These are phyloP conservation scores for Mortierella sp. DNA, from an alignment of 371 early-diverging fungal species.

Conservation along the genomic window DNA sequence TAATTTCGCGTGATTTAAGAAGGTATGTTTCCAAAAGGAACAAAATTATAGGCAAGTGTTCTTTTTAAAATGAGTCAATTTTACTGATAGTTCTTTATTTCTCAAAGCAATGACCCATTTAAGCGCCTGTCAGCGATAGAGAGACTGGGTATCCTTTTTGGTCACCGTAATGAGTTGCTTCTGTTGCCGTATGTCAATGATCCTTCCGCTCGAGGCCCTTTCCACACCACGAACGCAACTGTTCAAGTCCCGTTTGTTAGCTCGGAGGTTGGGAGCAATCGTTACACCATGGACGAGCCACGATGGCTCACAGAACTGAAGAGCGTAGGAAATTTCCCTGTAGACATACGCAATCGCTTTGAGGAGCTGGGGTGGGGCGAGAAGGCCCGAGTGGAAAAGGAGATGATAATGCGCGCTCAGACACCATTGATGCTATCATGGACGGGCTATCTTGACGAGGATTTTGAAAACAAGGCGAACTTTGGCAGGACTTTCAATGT, in stretches of 20 bases:
- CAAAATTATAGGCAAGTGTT: neutral
- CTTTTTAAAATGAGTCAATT: no score
- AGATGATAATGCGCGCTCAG: slow-evolving; percentile 65
- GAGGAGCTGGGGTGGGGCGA: slow-evolving; percentile 75
- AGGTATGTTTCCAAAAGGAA: slow-evolving; percentile 11
- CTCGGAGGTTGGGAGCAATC: slow-evolving; percentile 71
- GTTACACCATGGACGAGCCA: slow-evolving; percentile 71
- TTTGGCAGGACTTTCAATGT: slow-evolving; percentile 38
- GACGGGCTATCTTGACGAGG: slow-evolving; percentile 68
- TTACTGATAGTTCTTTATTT: neutral
- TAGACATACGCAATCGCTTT: slow-evolving; percentile 71
- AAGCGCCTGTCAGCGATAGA: slow-evolving; percentile 61
- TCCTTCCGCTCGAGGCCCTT: slow-evolving; percentile 64
- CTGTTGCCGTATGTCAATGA: slow-evolving; percentile 67
- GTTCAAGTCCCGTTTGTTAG: slow-evolving; percentile 71
- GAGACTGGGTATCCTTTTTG: slow-evolving; percentile 62
- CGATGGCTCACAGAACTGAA: slow-evolving; percentile 71
- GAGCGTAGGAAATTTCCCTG: slow-evolving; percentile 66
- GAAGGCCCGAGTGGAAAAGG: slow-evolving; percentile 68
- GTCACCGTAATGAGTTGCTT: slow-evolving; percentile 67
- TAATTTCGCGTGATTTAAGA: slow-evolving; percentile 34
- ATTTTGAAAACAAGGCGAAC: slow-evolving; percentile 57
- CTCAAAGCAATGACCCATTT: slow-evolving; percentile 62
- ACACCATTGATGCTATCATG: slow-evolving; percentile 67
- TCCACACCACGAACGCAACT: slow-evolving; percentile 60